These are phyloP conservation scores for Pterulicium gracile DNA, from an alignment of 1,284 basidiomycete genomes.

Conservation along the genomic window DNA sequence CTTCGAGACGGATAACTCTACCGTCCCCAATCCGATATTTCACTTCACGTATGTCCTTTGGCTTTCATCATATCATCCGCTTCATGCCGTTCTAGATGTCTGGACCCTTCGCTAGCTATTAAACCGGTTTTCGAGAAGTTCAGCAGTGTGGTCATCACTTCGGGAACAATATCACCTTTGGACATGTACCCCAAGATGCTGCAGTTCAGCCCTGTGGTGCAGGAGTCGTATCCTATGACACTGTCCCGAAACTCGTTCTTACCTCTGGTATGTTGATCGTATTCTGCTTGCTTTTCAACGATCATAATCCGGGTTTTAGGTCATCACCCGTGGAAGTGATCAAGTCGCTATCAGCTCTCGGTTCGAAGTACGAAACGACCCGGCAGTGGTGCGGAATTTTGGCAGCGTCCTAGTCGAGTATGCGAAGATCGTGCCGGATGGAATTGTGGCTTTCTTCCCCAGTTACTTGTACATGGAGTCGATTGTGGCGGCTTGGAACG, in stretches of 20 bases:
- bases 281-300: constrained; percentile 6
- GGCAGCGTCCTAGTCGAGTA: constrained; percentile 98
- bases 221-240: constrained; percentile 98
- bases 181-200: constrained; percentile 99
- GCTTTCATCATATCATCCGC: not conserved
- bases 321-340: constrained; percentile 96
- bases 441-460: constrained; percentile 99
- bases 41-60: constrained; percentile 78
- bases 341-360: constrained; percentile 99
- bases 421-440: constrained; percentile 95
- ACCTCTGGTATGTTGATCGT: constrained; percentile 60
- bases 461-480: constrained; percentile 99
- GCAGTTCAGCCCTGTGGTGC: constrained; percentile 94
- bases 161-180: constrained; percentile 94
- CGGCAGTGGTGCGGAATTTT: constrained; percentile 97
- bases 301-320: constrained; percentile 32
- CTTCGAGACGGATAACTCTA: constrained; percentile 97
- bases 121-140: constrained; percentile 98
- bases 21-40: constrained; percentile 98
- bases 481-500: constrained; percentile 99
- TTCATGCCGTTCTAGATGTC: constrained; percentile 47
- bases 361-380: constrained; percentile 98
- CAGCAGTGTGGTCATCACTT: constrained; percentile 97
- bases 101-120: constrained; percentile 96
- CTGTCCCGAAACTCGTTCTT: constrained; percentile 94